Evolutionary conservation across 148 eudicot species (phyloP).

Genomic region (Amaranthus palmeri): DNA sequence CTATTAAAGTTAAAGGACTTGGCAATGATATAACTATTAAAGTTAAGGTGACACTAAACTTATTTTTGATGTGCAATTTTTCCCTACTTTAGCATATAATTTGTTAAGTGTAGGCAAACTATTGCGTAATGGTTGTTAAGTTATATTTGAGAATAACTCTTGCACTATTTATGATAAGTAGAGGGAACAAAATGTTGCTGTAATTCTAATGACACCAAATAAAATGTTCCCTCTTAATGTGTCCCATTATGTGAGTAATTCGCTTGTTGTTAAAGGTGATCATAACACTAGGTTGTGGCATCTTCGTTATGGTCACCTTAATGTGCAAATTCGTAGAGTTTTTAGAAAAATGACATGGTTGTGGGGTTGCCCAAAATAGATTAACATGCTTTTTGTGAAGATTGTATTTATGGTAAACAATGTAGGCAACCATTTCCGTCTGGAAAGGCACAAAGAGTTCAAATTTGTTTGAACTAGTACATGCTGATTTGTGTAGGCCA

Average conservation of each 20-base stretch:
- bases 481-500: too few relatives aligned
- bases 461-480: too few relatives aligned
- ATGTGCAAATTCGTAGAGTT: conserved; percentile 4
- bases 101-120: conserved; percentile 14
- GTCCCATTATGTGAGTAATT: not conserved
- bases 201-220: conserved; percentile 2
- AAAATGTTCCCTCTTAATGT: too few relatives aligned
- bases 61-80: too few relatives aligned
- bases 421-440: too few relatives aligned
- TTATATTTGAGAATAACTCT: conserved; percentile 11
- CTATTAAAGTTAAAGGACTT: not conserved
- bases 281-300: conserved; percentile 19
- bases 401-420: too few relatives aligned
- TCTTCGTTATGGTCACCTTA: conserved; percentile 20
- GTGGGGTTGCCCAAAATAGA: not conserved
- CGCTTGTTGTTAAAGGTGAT: not conserved
- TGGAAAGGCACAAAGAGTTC: too few relatives aligned
- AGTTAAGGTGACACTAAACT: too few relatives aligned
- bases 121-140: not conserved
- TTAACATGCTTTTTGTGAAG: not conserved
- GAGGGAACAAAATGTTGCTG: not conserved
- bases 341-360: not conserved
- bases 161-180: conserved; percentile 2
- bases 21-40: conserved; percentile 8
- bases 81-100: too few relatives aligned